These are phyloP conservation scores for Talinum fruticosum DNA, from an alignment of 148 eudicot genomes.

Conservation along the genomic window DNA sequence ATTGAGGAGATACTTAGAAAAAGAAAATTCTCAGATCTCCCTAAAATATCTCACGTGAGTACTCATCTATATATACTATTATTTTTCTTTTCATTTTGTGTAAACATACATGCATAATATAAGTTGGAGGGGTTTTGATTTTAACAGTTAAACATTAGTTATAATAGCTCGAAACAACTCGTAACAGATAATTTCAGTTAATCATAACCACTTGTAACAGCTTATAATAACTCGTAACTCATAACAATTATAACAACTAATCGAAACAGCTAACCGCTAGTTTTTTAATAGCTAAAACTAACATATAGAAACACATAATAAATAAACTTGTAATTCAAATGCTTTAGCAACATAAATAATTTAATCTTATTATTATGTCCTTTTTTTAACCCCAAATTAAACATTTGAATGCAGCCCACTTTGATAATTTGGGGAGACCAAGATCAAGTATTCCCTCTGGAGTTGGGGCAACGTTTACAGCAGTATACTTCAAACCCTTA, in stretches of 20 bases:
- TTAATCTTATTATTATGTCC: neutral
- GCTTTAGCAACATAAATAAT: no score
- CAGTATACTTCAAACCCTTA: conserved; percentile 30
- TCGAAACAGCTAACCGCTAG: no score
- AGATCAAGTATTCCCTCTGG: conserved; percentile 71
- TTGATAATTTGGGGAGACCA: conserved; percentile 86
- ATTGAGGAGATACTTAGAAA: conserved; percentile 53
- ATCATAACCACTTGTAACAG: no score
- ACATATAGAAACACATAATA: no score
- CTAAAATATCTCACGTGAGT: conserved; percentile 59
- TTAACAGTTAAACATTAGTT: no score
- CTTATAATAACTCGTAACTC: no score
- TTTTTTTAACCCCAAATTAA: neutral
- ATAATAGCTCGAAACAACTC: no score
- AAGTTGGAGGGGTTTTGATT: no score
- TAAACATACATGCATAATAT: neutral
- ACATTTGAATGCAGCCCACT: conserved; percentile 41
- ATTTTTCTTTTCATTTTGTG: neutral
- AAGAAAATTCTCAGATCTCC: conserved; percentile 41
- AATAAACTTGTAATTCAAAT: no score
- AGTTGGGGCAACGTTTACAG: conserved; percentile 58
- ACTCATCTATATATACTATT: neutral
- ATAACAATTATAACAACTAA: no score
- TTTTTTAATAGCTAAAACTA: no score
- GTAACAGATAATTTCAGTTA: no score